Conservation (phyloP, 2,329 filamentous ascomycete genomes). For the Alternaria conjuncta region DNA sequence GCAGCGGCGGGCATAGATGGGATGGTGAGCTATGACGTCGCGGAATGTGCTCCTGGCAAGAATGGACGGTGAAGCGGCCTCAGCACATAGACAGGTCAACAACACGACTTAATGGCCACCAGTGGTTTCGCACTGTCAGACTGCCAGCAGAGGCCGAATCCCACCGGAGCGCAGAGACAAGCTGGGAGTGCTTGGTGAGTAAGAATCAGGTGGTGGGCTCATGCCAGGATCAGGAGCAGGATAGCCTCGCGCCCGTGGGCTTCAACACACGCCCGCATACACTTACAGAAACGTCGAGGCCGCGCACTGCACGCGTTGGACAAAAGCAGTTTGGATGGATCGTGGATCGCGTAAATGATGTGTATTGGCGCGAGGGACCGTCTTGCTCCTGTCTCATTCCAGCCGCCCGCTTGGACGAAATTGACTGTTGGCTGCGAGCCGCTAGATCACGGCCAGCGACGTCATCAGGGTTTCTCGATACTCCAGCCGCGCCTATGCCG, state of each 20-base stretch:
- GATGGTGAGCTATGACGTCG: conserved; percentile 21
- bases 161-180: neutral
- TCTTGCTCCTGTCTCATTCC: conserved; percentile 7
- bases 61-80: conserved; percentile 8
- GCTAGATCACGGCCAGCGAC: conserved; percentile 10
- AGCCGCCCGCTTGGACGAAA: conserved; percentile 11
- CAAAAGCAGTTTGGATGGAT: conserved; percentile 5
- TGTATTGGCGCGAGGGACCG: conserved; percentile 5
- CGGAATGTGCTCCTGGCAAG: conserved; percentile 13
- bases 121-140: neutral
- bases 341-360: conserved; percentile 1
- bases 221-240: conserved; percentile 13
- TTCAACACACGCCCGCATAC: conserved; percentile 3
- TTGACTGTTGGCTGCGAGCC: conserved; percentile 13
- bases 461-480: conserved; percentile 11
- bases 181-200: conserved; percentile 10
- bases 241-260: conserved; percentile 1
- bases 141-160: conserved; percentile 4
- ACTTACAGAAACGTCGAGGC: neutral
- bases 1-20: conserved; percentile 11
- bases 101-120: neutral
- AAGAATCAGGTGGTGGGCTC: conserved; percentile 6
- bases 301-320: neutral
- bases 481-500: conserved; percentile 9
- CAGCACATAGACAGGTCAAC: conserved; percentile 7